Conservation (phyloP, 495 filamentous ascomycete species). For the Penicillium riverlandense region DNA sequence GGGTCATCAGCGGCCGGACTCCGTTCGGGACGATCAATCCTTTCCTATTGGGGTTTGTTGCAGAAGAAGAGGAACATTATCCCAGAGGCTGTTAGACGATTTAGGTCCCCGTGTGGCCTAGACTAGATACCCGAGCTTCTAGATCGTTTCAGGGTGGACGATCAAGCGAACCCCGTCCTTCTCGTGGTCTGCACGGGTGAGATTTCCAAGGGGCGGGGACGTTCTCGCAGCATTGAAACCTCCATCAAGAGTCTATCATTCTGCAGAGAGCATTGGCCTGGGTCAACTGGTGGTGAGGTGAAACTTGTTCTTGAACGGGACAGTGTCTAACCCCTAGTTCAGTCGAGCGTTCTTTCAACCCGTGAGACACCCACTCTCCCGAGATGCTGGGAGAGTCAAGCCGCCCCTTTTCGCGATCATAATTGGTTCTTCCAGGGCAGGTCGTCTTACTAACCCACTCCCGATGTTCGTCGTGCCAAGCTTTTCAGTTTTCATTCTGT, state of each 20-base stretch:
- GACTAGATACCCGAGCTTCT: constrained; percentile 20
- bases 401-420: too few relatives aligned
- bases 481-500: constrained; percentile 4
- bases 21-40: neutral
- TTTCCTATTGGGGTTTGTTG: constrained; percentile 8
- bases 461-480: constrained; percentile 5
- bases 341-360: too few relatives aligned
- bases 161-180: constrained; percentile 20
- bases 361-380: too few relatives aligned
- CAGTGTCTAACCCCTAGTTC: too few relatives aligned
- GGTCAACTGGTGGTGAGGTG: neutral
- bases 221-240: constrained; percentile 10
- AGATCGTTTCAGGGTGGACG: constrained; percentile 34
- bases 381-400: too few relatives aligned
- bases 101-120: neutral
- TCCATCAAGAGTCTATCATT: constrained; percentile 9
- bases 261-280: neutral
- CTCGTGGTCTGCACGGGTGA: too few relatives aligned
- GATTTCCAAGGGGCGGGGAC: neutral
- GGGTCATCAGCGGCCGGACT: too few relatives aligned
- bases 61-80: constrained; percentile 1
- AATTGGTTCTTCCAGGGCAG: too few relatives aligned
- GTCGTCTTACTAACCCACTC: neutral
- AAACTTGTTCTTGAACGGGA: too few relatives aligned
- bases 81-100: neutral